These are phyloP conservation scores for Colletotrichum caudatum DNA, from an alignment of 2,329 filamentous ascomycete species.

Conservation along the genomic window DNA sequence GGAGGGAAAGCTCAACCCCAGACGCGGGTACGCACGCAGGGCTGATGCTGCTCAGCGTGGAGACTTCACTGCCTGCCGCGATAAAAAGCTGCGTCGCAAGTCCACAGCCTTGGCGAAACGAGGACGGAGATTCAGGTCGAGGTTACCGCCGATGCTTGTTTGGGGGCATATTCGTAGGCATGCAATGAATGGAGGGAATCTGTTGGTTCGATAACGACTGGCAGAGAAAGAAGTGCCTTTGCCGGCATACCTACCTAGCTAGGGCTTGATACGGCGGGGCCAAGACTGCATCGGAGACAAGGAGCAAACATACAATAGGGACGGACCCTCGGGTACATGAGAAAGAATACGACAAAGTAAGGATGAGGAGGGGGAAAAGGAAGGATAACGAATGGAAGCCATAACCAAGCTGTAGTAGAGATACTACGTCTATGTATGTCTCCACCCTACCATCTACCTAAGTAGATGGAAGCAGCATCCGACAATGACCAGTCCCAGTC, in stretches of 20 bases:
- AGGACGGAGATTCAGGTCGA: constrained; percentile 28
- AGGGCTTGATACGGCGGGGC: no score
- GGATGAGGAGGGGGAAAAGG: no score
- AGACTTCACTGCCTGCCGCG: neutral
- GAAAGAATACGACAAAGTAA: no score
- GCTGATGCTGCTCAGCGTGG: constrained; percentile 22
- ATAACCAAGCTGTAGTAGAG: no score
- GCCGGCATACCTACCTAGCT: neutral
- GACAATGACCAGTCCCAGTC: neutral
- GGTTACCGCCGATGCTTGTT: constrained; percentile 7
- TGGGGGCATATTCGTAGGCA: neutral
- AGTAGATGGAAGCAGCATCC: neutral
- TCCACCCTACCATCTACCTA: no score
- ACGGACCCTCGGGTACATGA: neutral
- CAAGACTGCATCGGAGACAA: constrained; percentile 11
- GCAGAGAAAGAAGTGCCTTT: neutral
- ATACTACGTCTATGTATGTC: no score
- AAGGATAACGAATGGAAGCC: no score
- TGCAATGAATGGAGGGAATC: neutral
- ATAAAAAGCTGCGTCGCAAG: constrained; percentile 29
- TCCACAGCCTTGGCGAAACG: constrained; percentile 31
- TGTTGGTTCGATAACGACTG: neutral
- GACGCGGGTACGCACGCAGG: constrained; percentile 33
- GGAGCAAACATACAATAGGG: constrained; percentile 3
- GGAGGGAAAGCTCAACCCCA: constrained; percentile 38